Evolutionary conservation across 768 basidiomycete genomes (phyloP).

Genomic region (Goffeauzyma gilvescens): DNA sequence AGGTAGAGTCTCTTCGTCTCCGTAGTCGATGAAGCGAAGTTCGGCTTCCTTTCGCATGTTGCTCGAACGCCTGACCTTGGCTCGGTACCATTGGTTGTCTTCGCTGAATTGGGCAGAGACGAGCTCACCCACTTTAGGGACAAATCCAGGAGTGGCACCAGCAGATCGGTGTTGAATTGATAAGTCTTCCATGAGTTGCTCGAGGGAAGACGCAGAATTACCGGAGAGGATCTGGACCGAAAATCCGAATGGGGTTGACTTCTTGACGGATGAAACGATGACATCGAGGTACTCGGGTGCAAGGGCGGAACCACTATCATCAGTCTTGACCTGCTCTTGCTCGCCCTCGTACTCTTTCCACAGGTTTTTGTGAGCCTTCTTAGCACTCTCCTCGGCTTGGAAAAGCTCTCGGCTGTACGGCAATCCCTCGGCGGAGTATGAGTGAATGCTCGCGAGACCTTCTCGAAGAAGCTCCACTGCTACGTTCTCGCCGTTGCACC

Average conservation of each 20-base stretch:
- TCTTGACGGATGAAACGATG: slow-evolving; percentile 72
- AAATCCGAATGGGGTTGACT: slow-evolving; percentile 46
- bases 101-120: slow-evolving; percentile 81
- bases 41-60: slow-evolving; percentile 82
- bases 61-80: slow-evolving; percentile 69
- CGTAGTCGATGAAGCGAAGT: slow-evolving; percentile 67
- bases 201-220: slow-evolving; percentile 58
- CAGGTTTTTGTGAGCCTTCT: slow-evolving; percentile 57
- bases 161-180: slow-evolving; percentile 62
- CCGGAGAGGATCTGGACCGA: slow-evolving; percentile 85
- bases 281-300: slow-evolving; percentile 79
- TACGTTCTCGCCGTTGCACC: slow-evolving; percentile 65
- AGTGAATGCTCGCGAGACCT: slow-evolving; percentile 71
- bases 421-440: slow-evolving; percentile 66
- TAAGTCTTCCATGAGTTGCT: slow-evolving; percentile 87
- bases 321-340: slow-evolving; percentile 36
- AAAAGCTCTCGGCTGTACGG: slow-evolving; percentile 61
- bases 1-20: slow-evolving; percentile 73
- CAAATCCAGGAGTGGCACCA: slow-evolving; percentile 46
- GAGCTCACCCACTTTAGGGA: slow-evolving; percentile 66
- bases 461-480: slow-evolving; percentile 67
- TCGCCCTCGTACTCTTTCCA: slow-evolving; percentile 63
- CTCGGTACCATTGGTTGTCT: slow-evolving; percentile 86
- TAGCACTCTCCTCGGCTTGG: slow-evolving; percentile 77
- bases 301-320: slow-evolving; percentile 35